phyloP scores from a whole-genome alignment of 2,329 filamentous ascomycete species.

The Aspergillus neotritici region DNA sequence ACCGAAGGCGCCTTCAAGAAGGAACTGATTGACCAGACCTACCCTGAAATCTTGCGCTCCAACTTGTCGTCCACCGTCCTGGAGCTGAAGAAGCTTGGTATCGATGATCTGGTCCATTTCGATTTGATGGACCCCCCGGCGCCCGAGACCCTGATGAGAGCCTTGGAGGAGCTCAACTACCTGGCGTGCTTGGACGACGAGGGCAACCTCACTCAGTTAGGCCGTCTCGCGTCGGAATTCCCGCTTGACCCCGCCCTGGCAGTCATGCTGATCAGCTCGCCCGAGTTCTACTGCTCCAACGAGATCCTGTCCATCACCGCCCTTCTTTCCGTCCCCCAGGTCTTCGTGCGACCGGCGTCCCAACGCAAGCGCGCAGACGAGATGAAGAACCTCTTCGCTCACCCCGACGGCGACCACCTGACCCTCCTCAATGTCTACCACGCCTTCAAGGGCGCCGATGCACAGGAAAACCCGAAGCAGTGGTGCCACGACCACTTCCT shows the following conservation, averaged over 20 bases:
- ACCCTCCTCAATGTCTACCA: slow-evolving; percentile 98
- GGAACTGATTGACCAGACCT: slow-evolving; percentile 94
- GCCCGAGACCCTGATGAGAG: slow-evolving; percentile 96
- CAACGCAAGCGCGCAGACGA: slow-evolving; percentile 89
- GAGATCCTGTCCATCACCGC: slow-evolving; percentile 95
- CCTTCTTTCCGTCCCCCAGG: slow-evolving; percentile 86
- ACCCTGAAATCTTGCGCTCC: slow-evolving; percentile 90
- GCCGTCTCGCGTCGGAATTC: slow-evolving; percentile 85
- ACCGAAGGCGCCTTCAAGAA: slow-evolving; percentile 96
- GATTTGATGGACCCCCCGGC: slow-evolving; percentile 98
- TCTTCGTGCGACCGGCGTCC: slow-evolving; percentile 81
- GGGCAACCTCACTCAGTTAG: slow-evolving; percentile 81
- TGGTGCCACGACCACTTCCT: slow-evolving; percentile 99
- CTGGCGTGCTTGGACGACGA: slow-evolving; percentile 94
- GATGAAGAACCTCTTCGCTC: slow-evolving; percentile 92
- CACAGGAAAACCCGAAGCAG: slow-evolving; percentile 69
- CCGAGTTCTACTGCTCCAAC: slow-evolving; percentile 98
- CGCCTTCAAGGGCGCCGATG: slow-evolving; percentile 75
- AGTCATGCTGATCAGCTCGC: slow-evolving; percentile 95
- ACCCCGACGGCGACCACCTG: slow-evolving; percentile 89
- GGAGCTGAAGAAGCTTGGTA: slow-evolving; percentile 93
- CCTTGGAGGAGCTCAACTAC: slow-evolving; percentile 95
- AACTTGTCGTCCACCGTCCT: slow-evolving; percentile 93
- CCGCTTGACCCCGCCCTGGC: slow-evolving; percentile 89
- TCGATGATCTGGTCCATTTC: slow-evolving; percentile 94